phyloP scores from a whole-genome alignment of 192 early-diverging fungal species.

The Gonapodya prolifera region DNA sequence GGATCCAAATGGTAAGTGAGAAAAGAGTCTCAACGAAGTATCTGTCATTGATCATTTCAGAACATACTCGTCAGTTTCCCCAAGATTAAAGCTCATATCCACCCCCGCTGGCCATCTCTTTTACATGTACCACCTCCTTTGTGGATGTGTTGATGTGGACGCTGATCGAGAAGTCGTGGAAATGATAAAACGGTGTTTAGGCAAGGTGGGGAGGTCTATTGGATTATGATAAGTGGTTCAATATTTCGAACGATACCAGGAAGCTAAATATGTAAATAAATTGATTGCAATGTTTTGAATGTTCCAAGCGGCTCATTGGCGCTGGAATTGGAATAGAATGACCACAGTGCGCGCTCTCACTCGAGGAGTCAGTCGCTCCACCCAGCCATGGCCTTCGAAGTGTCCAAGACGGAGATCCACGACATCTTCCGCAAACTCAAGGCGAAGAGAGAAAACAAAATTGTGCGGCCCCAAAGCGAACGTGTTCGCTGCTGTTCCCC shows the following conservation, averaged over 20 bases:
- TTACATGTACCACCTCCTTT: not conserved
- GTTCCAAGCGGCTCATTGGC: no score
- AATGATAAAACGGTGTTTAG: not conserved
- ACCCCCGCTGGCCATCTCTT: not conserved
- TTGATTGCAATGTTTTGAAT: no score
- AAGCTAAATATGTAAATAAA: no score
- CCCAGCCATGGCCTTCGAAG: conserved; percentile 13
- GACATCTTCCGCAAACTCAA: conserved; percentile 57
- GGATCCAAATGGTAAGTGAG: not conserved
- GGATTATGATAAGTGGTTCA: not conserved
- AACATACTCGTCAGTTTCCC: not conserved
- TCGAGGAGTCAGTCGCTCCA: no score
- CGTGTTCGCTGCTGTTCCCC: conserved; percentile 9
- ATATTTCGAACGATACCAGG: no score
- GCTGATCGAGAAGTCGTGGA: not conserved
- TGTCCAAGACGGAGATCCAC: conserved; percentile 40
- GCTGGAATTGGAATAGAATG: no score
- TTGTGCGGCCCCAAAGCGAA: conserved; percentile 9
- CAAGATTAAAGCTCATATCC: not conserved
- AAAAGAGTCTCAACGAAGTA: no score
- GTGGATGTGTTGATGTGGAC: not conserved
- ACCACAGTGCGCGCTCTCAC: no score
- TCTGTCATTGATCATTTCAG: not conserved
- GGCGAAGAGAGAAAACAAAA: conserved; percentile 49
- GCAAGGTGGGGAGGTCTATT: not conserved